phyloP scores from a whole-genome alignment of 2,329 filamentous ascomycete genomes.

The Rutstroemia sp. region DNA sequence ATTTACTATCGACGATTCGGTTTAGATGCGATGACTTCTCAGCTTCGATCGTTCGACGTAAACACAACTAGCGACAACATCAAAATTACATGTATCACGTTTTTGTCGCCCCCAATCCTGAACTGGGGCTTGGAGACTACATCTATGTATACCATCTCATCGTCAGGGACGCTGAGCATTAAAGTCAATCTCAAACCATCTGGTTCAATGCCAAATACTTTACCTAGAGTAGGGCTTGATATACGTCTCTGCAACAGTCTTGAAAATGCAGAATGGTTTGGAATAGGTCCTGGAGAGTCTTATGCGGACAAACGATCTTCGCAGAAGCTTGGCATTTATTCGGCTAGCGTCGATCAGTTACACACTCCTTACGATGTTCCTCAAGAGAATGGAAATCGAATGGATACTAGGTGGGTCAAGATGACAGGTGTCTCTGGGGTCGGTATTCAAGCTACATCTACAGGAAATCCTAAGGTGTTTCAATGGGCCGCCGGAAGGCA shows the following conservation, averaged over 20 bases:
- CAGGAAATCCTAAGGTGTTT: constrained; percentile 25
- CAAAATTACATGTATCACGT: constrained; percentile 38
- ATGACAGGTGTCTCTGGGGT: constrained; percentile 1
- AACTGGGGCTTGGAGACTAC: constrained; percentile 48
- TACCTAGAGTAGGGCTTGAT: constrained; percentile 56
- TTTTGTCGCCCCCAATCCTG: constrained; percentile 51
- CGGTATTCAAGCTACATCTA: not conserved
- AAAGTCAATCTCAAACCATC: constrained; percentile 38
- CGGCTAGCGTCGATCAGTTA: constrained; percentile 40
- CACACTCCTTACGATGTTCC: constrained; percentile 58
- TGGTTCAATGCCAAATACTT: constrained; percentile 42
- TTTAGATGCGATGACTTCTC: constrained; percentile 38
- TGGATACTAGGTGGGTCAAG: constrained; percentile 6
- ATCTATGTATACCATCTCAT: constrained; percentile 44
- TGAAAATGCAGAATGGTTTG: constrained; percentile 52
- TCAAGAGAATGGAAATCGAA: constrained; percentile 34
- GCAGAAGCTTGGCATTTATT: constrained; percentile 49
- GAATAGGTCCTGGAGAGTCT: constrained; percentile 57
- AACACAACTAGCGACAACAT: constrained; percentile 28
- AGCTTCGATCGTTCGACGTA: constrained; percentile 36
- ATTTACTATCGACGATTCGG: constrained; percentile 51
- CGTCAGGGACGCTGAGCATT: constrained; percentile 39
- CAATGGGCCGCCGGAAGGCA: constrained; percentile 39
- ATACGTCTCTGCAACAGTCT: constrained; percentile 42
- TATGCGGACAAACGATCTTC: constrained; percentile 60